Evolutionary conservation across 495 filamentous ascomycete genomes (phyloP), one percentile per base, ranked within the genome.

Genomic region (Penicillium parvum): DNA sequence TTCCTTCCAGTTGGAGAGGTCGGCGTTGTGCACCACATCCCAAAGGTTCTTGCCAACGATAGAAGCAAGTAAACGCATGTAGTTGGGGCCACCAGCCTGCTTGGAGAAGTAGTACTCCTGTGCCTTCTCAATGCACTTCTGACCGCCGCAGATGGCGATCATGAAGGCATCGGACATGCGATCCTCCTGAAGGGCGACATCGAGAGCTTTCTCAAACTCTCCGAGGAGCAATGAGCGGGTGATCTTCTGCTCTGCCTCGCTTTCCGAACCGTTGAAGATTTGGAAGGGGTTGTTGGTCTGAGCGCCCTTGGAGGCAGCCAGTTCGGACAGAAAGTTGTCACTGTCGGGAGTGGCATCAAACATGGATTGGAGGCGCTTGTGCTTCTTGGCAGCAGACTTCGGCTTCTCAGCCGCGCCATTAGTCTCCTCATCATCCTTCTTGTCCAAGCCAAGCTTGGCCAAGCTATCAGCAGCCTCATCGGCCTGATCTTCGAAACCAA

Each of bases 21-120:
- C 86, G 1, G 92, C 94, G 55, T 99, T 97, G 65, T 97, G 84
- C 7, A 96, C 92, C 32, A 97, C 77, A 70, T 99, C 92, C 92
- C 94, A 97, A 6, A 99, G 72, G 59, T 99, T 96, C 71, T 96
- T 96, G 36, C 86, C 87, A 38, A 92, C 88, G 30, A 97, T 84
- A 18, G 91, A 96, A 42, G 86, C 87, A 37, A 99, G 73, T 26
- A 99, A 72, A 26, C 92, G 82, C 32, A 97, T 69, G 60, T 99
- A 99, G 63, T 91, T 99, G 9, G 92, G 90, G 16, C 81, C 84
- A 44, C 81, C 78, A 5, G 77, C 70, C 57, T 88, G 89, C 53
- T 88, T 82, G 16, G 84, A 84, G 48, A 99, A 84, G 63, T 97
- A 99, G 26, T 88, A 79, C 34, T 84, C 81, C 59, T 96, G 94